phyloP scores from a whole-genome alignment of 2,329 filamentous ascomycete species.

The Dothideomycetes sp. region DNA sequence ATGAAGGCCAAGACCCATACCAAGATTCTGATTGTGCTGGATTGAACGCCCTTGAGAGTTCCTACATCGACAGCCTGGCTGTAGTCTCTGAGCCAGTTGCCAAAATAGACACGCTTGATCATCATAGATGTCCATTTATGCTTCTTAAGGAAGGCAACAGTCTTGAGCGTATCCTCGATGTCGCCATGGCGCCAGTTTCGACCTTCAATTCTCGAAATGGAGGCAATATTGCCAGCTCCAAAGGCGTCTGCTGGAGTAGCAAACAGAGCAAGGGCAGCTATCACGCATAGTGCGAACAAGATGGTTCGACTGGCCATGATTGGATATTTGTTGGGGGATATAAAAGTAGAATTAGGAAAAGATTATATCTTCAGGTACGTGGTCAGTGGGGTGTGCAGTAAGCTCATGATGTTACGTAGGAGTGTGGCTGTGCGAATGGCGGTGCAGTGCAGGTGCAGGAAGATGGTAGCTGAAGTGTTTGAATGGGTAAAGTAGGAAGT shows the following conservation, averaged over 20 bases:
- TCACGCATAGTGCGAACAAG: constrained; percentile 8
- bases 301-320: constrained; percentile 12
- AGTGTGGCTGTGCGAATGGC: constrained; percentile 7
- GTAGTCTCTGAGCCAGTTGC: constrained; percentile 91
- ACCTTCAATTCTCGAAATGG: constrained; percentile 69
- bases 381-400: not conserved
- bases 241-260: constrained; percentile 64
- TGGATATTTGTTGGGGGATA: not conserved
- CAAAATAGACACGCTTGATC: constrained; percentile 85
- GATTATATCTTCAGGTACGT: not conserved
- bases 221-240: constrained; percentile 80
- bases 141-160: constrained; percentile 52
- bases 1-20: constrained; percentile 85
- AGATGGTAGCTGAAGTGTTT: too few species aligned
- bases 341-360: not conserved
- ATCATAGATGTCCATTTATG: constrained; percentile 48
- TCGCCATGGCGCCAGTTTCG: constrained; percentile 62
- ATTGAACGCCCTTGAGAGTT: constrained; percentile 80
- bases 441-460: too few species aligned
- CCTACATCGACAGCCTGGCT: constrained; percentile 90
- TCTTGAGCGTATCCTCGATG: constrained; percentile 82
- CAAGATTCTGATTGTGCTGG: constrained; percentile 80
- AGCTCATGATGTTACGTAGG: constrained; percentile 4
- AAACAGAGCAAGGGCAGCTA: constrained; percentile 46
- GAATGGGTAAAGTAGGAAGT: too few species aligned